phyloP scores from a whole-genome alignment of 345 rosid species.

The Eucalyptus tenuipes region DNA sequence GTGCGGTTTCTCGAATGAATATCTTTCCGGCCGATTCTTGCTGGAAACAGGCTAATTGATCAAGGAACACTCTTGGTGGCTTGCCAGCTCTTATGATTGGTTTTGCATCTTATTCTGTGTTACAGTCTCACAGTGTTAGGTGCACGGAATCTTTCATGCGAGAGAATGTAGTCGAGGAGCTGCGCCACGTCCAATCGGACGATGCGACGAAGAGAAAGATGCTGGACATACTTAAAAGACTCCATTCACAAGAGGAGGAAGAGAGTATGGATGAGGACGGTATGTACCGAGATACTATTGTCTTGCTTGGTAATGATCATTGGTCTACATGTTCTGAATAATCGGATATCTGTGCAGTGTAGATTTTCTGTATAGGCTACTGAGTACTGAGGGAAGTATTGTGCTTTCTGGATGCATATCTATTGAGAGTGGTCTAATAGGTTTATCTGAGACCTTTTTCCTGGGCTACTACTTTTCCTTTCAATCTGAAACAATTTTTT shows the following conservation, averaged over 20 bases:
- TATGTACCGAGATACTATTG: not conserved
- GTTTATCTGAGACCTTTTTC: not conserved
- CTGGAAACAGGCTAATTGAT: not conserved
- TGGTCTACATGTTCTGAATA: not conserved
- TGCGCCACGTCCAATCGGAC: conserved; percentile 46
- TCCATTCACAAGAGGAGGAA: conserved; percentile 51
- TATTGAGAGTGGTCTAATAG: not conserved
- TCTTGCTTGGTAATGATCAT: not conserved
- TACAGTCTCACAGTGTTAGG: conserved; percentile 65
- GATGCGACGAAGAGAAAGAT: conserved; percentile 59
- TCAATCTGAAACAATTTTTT: not conserved
- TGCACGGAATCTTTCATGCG: conserved; percentile 94
- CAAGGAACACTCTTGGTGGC: not conserved
- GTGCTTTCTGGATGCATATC: not conserved
- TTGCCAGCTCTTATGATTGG: not conserved
- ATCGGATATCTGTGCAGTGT: not conserved
- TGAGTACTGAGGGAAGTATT: not conserved
- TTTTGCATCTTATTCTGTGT: not conserved
- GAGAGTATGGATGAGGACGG: conserved; percentile 41
- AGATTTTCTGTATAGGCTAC: not conserved
- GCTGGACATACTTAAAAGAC: conserved; percentile 67
- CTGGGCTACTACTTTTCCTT: not conserved
- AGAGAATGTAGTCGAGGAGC: conserved; percentile 75
- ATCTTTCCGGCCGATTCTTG: not conserved
- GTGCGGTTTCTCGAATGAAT: not conserved